These are phyloP conservation scores for Crithidia thermophila DNA, from an alignment of 208 protist species.

Conservation along the genomic window DNA sequence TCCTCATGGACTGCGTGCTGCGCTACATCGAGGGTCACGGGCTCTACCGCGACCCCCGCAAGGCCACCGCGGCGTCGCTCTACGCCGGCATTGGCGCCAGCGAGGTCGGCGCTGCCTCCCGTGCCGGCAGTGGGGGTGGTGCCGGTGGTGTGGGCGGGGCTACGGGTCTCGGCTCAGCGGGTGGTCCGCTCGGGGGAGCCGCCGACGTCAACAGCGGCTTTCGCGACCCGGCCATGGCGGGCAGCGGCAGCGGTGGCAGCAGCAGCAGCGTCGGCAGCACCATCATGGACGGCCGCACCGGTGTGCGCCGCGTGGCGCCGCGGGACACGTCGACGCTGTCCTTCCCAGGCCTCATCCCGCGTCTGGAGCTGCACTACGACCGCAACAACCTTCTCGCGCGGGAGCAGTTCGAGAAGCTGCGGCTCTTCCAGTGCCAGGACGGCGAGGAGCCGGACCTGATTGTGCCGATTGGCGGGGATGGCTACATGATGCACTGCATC, in stretches of 20 bases:
- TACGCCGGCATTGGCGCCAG: slow-evolving; percentile 31
- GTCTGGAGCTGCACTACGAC: slow-evolving; percentile 88
- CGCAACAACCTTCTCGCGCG: slow-evolving; percentile 81
- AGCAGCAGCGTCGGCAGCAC: not conserved
- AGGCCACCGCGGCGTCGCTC: slow-evolving; percentile 39
- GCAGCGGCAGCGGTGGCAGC: slow-evolving; percentile 1
- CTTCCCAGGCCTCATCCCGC: slow-evolving; percentile 76
- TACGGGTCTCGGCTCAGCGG: not conserved
- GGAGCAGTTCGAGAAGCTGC: slow-evolving; percentile 84
- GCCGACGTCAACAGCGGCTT: slow-evolving; percentile 18
- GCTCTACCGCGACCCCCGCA: slow-evolving; percentile 83
- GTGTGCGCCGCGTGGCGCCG: slow-evolving; percentile 21
- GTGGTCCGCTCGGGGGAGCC: slow-evolving; percentile 6
- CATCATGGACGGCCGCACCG: slow-evolving; percentile 11
- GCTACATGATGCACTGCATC: slow-evolving; percentile 94
- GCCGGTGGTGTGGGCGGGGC: slow-evolving; percentile 6
- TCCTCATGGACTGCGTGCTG: slow-evolving; percentile 76
- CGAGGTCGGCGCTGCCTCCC: slow-evolving; percentile 18
- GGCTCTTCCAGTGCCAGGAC: slow-evolving; percentile 60
- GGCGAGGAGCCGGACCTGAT: slow-evolving; percentile 88
- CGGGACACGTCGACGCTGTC: slow-evolving; percentile 54
- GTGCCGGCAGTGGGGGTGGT: not conserved
- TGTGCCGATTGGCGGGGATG: slow-evolving; percentile 91
- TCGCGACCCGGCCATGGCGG: slow-evolving; percentile 11
- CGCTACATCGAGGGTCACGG: slow-evolving; percentile 83